These are phyloP conservation scores for Aspergillus unguis DNA, from an alignment of 2,329 filamentous ascomycete species.

Conservation along the genomic window DNA sequence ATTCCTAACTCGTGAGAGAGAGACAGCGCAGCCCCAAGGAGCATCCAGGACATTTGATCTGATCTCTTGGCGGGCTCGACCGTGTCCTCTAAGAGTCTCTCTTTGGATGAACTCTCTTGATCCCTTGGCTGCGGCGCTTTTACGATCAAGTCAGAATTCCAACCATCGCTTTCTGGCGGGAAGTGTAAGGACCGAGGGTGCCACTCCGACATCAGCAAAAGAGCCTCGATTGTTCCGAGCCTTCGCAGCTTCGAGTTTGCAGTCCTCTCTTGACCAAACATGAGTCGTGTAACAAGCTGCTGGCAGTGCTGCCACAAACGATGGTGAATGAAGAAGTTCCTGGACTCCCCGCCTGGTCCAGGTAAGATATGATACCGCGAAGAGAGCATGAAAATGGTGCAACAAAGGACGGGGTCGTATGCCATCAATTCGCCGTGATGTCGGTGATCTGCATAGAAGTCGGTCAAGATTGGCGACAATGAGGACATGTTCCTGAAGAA, in stretches of 20 bases:
- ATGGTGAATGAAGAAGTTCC: constrained; percentile 54
- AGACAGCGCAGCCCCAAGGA: constrained; percentile 53
- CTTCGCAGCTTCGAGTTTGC: constrained; percentile 50
- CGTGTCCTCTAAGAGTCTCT: constrained; percentile 52
- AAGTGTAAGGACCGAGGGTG: constrained; percentile 55
- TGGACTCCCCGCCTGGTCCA: constrained; percentile 44
- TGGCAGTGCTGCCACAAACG: constrained; percentile 55
- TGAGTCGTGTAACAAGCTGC: constrained; percentile 52
- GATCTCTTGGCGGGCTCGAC: constrained; percentile 54
- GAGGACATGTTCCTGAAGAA: constrained; percentile 52
- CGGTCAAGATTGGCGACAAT: constrained; percentile 50
- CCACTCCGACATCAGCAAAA: constrained; percentile 56
- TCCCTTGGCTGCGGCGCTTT: constrained; percentile 37
- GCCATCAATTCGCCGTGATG: constrained; percentile 50
- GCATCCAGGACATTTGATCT: constrained; percentile 60
- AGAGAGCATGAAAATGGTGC: constrained; percentile 54
- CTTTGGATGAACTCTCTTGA: constrained; percentile 31
- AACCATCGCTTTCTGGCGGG: constrained; percentile 53
- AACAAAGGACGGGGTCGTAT: constrained; percentile 52
- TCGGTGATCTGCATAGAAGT: constrained; percentile 49
- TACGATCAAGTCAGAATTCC: constrained; percentile 53
- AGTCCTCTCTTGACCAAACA: constrained; percentile 53
- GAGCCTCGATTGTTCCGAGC: constrained; percentile 52
- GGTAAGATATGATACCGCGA: constrained; percentile 50
- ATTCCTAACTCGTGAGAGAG: constrained; percentile 53